Base-by-base conservation (phyloP, 352 stramenopile genomes). In the Phytophthora aleatoria region DNA sequence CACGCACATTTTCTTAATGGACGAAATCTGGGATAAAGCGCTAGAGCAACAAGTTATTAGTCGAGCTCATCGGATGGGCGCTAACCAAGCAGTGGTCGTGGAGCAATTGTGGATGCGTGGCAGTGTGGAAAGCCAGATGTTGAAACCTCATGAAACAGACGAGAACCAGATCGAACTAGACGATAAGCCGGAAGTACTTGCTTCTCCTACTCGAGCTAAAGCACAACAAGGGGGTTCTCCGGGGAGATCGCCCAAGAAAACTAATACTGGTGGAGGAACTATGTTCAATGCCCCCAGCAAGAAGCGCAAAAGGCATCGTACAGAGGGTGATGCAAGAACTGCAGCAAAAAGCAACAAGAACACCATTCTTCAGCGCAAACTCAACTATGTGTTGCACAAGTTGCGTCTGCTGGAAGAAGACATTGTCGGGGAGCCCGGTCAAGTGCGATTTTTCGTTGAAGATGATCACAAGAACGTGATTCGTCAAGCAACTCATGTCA, bases 61-160 rank as follows among this genome's bases (percentile, higher is more conserved):
- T 20, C 20, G 20, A 20, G 20, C 20, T 20, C 20, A 20, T 20
- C 20, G 20, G 20, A 20, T 20, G 20, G 20, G 20, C 20, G 20
- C 20, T 20, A 20, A 20, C 20, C 20, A 20, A 20, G 20, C 0
- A 20, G 20, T 20, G 20, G 20, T 20, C 20, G 96, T 99, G 20
- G 96, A 99, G 69, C 85, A 97, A 53, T 69, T 98, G 10, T 83
- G 93, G 55, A 95, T 96, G 88, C 79, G 89, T 39, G 86, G 79
- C 13, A 93, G 89, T 15, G 77, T 97, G 13, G 91, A 98, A 58
- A 82, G 80, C 27, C 57, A 92, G 43, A 88, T 95, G 72, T 58
- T 81, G 33, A 70, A 81, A 7, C 74, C 84, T 64, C 63, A 77
- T 38, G 67, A 88, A 54, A 33, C 55, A 49, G 54, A 72, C 4